Evolutionary conservation across 495 filamentous ascomycete genomes (phyloP).

Genomic region (Hyaloscypha variabilis): DNA sequence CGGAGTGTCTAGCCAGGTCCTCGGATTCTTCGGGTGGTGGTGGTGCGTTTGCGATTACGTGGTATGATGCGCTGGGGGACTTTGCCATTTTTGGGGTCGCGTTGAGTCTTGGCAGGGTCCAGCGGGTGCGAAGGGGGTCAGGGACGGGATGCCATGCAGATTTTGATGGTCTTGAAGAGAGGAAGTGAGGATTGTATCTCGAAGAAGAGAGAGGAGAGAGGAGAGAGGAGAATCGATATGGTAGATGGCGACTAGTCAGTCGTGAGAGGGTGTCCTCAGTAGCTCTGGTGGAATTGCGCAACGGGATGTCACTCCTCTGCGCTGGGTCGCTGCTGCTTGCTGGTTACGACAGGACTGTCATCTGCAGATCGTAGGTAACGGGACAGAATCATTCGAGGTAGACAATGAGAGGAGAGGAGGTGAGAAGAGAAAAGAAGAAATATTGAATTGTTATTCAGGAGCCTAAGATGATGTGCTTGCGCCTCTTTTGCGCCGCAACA

Average conservation of each 20-base stretch:
- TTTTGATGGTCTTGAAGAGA: not conserved
- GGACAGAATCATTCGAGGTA: not conserved
- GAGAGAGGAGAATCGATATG: not conserved
- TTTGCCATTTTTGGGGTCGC: constrained; percentile 14
- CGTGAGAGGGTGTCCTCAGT: no score
- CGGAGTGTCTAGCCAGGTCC: not conserved
- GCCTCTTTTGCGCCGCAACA: not conserved
- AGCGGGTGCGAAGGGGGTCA: not conserved
- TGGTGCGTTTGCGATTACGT: not conserved
- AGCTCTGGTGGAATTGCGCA: not conserved
- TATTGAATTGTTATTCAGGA: not conserved
- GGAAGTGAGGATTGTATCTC: not conserved
- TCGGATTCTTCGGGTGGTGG: not conserved
- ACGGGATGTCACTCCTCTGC: not conserved
- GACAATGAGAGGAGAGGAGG: not conserved
- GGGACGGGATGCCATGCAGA: constrained; percentile 1
- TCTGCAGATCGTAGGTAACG: not conserved
- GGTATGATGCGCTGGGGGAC: not conserved
- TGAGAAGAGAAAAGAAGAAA: not conserved
- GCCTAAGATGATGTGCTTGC: not conserved
- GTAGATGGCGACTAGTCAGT: no score
- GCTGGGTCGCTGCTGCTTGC: not conserved
- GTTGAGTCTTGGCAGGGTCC: constrained; percentile 19
- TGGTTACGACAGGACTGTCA: not conserved
- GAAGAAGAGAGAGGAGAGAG: not conserved